These are phyloP conservation scores for Chalaropsis ovoidea DNA, from an alignment of 2,329 filamentous ascomycete species.

Conservation along the genomic window DNA sequence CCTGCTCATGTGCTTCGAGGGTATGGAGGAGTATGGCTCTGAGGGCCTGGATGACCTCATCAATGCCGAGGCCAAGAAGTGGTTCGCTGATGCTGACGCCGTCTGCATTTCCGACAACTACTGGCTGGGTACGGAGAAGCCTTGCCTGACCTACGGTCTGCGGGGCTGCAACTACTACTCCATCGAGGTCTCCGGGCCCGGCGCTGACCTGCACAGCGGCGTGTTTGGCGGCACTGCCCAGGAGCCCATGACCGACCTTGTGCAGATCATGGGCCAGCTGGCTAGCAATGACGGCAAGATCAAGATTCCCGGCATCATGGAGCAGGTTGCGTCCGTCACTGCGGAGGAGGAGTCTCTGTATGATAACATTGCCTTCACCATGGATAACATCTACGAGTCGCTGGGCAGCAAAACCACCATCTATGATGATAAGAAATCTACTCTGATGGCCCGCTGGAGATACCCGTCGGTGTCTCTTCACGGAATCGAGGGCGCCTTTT, in stretches of 20 bases:
- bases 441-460: constrained; percentile 92
- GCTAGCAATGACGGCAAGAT: constrained; percentile 91
- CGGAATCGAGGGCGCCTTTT: constrained; percentile 91
- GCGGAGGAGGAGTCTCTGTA: constrained; percentile 83
- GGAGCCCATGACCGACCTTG: constrained; percentile 95
- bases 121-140: constrained; percentile 98
- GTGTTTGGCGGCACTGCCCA: constrained; percentile 94
- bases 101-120: constrained; percentile 99
- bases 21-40: constrained; percentile 98
- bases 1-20: constrained; percentile 97
- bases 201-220: constrained; percentile 87
- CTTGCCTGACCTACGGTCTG: constrained; percentile 92
- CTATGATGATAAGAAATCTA: constrained; percentile 76
- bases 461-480: constrained; percentile 90
- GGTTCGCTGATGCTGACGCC: constrained; percentile 89
- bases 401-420: constrained; percentile 83
- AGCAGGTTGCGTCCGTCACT: constrained; percentile 82
- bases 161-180: constrained; percentile 98
- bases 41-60: constrained; percentile 95
- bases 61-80: constrained; percentile 78
- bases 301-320: constrained; percentile 82
- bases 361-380: constrained; percentile 81
- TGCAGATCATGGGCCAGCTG: constrained; percentile 68
- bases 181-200: constrained; percentile 79
- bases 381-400: constrained; percentile 89